Evolutionary conservation across 2,329 filamentous ascomycete species (phyloP), one percentile per base, ranked within the genome.

Genomic region (Fusarium bactridioides): DNA sequence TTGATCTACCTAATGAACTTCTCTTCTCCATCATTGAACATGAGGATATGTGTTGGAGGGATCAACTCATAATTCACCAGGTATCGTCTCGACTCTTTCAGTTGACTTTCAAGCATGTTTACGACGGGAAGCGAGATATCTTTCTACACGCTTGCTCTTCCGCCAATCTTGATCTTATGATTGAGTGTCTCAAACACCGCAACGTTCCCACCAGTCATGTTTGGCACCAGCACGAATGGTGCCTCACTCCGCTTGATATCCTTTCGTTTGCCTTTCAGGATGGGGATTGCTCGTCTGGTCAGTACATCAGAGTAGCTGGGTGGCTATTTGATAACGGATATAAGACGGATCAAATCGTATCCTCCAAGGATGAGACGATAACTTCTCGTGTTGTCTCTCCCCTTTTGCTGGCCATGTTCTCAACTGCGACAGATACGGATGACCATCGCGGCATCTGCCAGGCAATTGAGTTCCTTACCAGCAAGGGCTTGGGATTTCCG

Each of bases 321-420:
- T 41, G 38, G 13, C 38, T 41, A 4, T 41, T 41, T 10, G 38
- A 9, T n/a, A 41, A 41, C 13, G 38, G 38, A 4, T 41, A 41
- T n/a, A 4, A 4, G 29, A 29, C 29, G 29, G 10, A 29, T 11
- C 27, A 29, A 29, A 11, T 29, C 27, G 10, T 11, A 29, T 29
- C 10, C 27, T 0, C 3, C 21, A 4, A n/a, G 21, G 8, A 7
- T 6, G 5, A 23, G n/a, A 23, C 0, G n/a, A 43, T 6, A 43
- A 3, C 4, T 43, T 43, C 15, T 43, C n/a, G 15, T 23, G 4
- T 18, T 16, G n/a, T n/a, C 38, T n/a, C 38, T 41, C 8, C 8
- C 38, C 1, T 7, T 19, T 8, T 44, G 43, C 7, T 44, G 11
- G 4, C 43, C 1, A 44, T 19, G 23, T 13, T 45, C 11, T 4